Evolutionary conservation across 129 eudicot species (phyloP).

Genomic region (sunflower (Helianthus annuus)): DNA sequence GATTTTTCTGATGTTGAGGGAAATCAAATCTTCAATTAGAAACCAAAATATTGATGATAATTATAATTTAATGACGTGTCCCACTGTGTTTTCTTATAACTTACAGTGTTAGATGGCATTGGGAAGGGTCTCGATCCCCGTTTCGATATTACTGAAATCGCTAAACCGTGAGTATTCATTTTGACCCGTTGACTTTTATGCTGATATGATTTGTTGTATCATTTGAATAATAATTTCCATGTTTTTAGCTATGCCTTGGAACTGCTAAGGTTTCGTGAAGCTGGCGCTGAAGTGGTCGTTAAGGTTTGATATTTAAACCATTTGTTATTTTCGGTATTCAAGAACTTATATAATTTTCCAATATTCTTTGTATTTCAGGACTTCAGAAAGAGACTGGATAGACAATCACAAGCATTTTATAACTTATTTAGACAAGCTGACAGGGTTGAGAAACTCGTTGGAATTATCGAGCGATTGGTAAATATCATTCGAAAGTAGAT

Average conservation of each 20-base stretch:
- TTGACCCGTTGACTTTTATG: neutral
- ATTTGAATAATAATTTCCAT: conserved; percentile 22
- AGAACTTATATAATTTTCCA: conserved; percentile 17
- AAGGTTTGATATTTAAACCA: conserved; percentile 48
- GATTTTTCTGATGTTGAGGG: neutral
- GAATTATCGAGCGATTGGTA: conserved; percentile 88
- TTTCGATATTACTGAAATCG: conserved; percentile 97
- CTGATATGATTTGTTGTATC: neutral
- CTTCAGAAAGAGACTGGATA: conserved; percentile 84
- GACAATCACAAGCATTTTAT: conserved; percentile 83
- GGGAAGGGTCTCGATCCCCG: conserved; percentile 99
- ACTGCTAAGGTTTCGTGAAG: conserved; percentile 93
- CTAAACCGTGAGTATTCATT: conserved; percentile 82
- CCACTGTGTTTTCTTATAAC: conserved; percentile 17
- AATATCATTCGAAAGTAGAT: conserved; percentile 7
- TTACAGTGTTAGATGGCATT: conserved; percentile 92
- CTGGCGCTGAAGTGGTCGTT: conserved; percentile 87
- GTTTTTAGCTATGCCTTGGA: conserved; percentile 84
- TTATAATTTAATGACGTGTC: conserved; percentile 2
- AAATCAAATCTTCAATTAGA: conserved; percentile 4
- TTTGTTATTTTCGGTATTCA: conserved; percentile 7
- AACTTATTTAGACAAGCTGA: conserved; percentile 98
- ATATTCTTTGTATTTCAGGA: conserved; percentile 55
- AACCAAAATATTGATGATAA: neutral
- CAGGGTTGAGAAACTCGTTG: conserved; percentile 88